Conservation (phyloP, 495 filamentous ascomycete genomes). For the Penicilliopsis zonata region DNA sequence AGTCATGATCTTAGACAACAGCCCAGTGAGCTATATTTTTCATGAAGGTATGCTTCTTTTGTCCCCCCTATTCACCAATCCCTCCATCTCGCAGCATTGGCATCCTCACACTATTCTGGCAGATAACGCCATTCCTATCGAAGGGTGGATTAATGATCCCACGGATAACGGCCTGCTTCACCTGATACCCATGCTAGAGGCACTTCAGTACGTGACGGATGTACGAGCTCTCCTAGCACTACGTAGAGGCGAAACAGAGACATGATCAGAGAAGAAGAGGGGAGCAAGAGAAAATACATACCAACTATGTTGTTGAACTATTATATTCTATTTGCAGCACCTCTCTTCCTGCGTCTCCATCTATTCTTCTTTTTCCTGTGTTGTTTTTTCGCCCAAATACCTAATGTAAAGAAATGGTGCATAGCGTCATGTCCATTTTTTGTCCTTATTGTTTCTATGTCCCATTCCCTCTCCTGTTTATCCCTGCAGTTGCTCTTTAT, state of each 20-base stretch:
- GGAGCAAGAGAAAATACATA: no score
- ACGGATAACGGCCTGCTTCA: slow-evolving; percentile 86
- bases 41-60: slow-evolving; percentile 62
- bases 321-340: no score
- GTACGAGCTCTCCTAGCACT: slow-evolving; percentile 81
- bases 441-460: no score
- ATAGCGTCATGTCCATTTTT: no score
- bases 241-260: slow-evolving; percentile 63
- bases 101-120: slow-evolving; percentile 22
- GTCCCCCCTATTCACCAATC: background rate
- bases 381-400: no score
- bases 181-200: slow-evolving; percentile 87
- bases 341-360: no score
- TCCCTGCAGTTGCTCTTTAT: no score
- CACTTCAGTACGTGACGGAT: slow-evolving; percentile 89
- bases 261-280: no score
- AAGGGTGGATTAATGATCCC: slow-evolving; percentile 86
- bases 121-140: slow-evolving; percentile 90
- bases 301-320: no score
- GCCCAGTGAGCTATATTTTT: slow-evolving; percentile 96
- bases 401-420: no score
- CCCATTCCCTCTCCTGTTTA: no score
- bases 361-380: background rate
- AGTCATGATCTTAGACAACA: slow-evolving; percentile 98
- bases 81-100: slow-evolving; percentile 17